Percentiles rank a stretch among this genome's conserved stretches.
phyloP scores from a whole-genome alignment of 805 yeast species.

The Metschnikowia picachoensis region DNA sequence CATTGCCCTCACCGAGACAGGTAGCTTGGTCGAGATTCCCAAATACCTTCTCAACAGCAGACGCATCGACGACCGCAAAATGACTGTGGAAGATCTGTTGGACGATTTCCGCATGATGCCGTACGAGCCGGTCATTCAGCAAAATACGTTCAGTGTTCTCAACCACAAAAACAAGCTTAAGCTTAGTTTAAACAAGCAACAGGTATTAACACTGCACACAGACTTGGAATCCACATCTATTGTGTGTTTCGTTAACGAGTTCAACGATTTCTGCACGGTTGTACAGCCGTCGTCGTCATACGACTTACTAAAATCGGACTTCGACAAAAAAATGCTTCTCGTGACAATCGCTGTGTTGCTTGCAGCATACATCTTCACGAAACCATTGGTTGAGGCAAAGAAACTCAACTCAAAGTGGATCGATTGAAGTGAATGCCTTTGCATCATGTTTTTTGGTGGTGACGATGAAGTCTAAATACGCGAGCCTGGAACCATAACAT shows the following conservation, averaged over 20 bases:
- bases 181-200: constrained; percentile 8
- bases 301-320: constrained; percentile 65
- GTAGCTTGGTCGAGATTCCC: constrained; percentile 68
- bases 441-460: not conserved
- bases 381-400: constrained; percentile 55
- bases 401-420: constrained; percentile 55
- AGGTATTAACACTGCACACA: constrained; percentile 43
- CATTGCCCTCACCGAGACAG: constrained; percentile 52
- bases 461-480: no score
- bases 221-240: constrained; percentile 78
- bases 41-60: constrained; percentile 65
- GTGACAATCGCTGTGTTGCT: constrained; percentile 54
- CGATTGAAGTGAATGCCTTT: constrained; percentile 14
- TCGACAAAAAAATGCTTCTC: constrained; percentile 62
- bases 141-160: constrained; percentile 26
- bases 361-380: constrained; percentile 43
- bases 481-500: not conserved
- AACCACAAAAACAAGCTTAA: constrained; percentile 37
- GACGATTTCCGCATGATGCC: constrained; percentile 56
- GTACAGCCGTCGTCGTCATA: constrained; percentile 80
- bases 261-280: constrained; percentile 72
- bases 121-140: constrained; percentile 59
- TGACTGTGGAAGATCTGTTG: constrained; percentile 48
- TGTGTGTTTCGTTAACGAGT: constrained; percentile 54
- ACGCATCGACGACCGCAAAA: constrained; percentile 53